Evolutionary conservation across 169 alveolate genomes (phyloP).

Genomic region (Neospora caninum): DNA sequence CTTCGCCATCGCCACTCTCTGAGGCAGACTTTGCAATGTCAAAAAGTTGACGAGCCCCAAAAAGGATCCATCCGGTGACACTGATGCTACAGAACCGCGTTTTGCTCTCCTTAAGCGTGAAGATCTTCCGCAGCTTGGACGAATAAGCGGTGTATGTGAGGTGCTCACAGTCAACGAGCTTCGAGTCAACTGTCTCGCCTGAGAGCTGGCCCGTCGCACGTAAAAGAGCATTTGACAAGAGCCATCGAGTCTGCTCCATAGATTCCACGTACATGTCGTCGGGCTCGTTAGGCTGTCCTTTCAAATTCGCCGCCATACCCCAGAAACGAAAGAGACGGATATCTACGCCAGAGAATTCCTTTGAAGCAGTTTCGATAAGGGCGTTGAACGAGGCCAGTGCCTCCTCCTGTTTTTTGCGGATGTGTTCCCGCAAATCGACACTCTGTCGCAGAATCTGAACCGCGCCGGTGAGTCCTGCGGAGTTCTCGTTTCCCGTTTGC

Average conservation of each 20-base stretch:
- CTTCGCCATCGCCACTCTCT: background rate
- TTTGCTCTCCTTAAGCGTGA: background rate
- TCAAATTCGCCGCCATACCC: background rate
- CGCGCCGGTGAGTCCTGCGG: background rate
- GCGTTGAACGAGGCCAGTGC: background rate
- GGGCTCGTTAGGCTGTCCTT: background rate
- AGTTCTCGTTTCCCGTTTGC: background rate
- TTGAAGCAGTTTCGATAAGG: background rate
- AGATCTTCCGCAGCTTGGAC: background rate
- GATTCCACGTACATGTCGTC: background rate
- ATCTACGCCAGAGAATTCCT: background rate
- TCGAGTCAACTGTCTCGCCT: background rate
- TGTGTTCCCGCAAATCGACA: background rate
- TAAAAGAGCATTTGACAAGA: background rate
- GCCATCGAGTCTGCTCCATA: background rate
- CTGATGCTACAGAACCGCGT: background rate
- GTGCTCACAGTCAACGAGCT: conserved; percentile 19
- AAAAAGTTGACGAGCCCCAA: background rate
- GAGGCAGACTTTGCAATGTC: background rate
- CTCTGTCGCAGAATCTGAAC: background rate
- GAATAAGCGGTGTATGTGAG: background rate
- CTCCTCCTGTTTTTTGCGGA: background rate
- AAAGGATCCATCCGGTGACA: background rate
- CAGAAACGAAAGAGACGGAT: background rate
- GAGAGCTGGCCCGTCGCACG: background rate